A percentile compares a stretch with the other conserved stretches of the same genome.
phyloP scores from a whole-genome alignment of 169 alveolate genomes.

The Cryptosporidium meleagridis region DNA sequence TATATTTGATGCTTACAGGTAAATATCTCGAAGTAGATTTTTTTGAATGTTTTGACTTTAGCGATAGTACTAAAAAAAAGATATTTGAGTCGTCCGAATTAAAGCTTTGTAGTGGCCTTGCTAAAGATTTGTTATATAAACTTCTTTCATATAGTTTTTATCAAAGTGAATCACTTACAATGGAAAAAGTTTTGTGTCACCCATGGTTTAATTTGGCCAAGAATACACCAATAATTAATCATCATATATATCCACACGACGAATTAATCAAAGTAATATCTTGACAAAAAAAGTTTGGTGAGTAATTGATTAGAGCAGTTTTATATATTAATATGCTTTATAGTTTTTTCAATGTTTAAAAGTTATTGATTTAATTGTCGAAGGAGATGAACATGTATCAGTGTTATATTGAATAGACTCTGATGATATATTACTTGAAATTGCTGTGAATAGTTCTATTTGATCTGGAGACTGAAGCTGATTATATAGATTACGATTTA shows the following conservation, averaged over 20 bases:
- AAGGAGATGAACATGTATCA: constrained; percentile 49
- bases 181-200: constrained; percentile 38
- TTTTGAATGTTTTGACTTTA: constrained; percentile 1
- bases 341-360: constrained; percentile 53
- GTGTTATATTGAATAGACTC: constrained; percentile 25
- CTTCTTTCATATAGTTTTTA: constrained; percentile 75
- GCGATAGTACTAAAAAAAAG: neutral
- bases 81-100: constrained; percentile 36
- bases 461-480: constrained; percentile 25
- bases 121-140: constrained; percentile 77
- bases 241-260: constrained; percentile 37
- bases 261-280: constrained; percentile 9
- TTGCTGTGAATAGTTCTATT: constrained; percentile 39
- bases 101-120: constrained; percentile 19
- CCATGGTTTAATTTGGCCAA: constrained; percentile 62
- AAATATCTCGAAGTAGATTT: constrained; percentile 39
- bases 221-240: constrained; percentile 25
- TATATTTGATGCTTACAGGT: constrained; percentile 34
- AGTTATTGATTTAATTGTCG: constrained; percentile 70
- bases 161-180: constrained; percentile 1
- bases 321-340: neutral
- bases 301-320: neutral
- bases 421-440: constrained; percentile 17
- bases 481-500: neutral
- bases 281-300: neutral